These are phyloP conservation scores for Puccinia coronata DNA, from an alignment of 1,284 basidiomycete species.

Conservation along the genomic window DNA sequence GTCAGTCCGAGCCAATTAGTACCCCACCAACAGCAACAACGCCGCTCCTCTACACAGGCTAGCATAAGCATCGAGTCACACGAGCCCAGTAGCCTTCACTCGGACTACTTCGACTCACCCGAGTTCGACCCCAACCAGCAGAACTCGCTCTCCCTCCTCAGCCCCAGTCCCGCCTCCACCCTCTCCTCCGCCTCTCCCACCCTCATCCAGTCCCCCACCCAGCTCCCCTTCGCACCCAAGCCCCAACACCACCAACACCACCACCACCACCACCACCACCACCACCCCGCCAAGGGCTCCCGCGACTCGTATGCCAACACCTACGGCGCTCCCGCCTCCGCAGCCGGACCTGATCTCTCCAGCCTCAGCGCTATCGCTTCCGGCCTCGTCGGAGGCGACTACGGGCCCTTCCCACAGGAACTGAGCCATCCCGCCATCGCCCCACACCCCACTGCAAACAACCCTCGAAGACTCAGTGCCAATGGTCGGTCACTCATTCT, in stretches of 20 bases:
- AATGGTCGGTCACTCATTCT: too few species aligned
- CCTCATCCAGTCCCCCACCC: too few species aligned
- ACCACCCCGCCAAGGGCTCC: not conserved
- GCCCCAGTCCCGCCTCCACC: not conserved
- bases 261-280: not conserved
- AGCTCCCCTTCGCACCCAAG: too few species aligned
- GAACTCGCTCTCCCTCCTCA: not conserved
- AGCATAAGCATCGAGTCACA: not conserved
- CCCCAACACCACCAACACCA: not conserved
- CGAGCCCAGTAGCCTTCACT: not conserved
- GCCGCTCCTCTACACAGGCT: not conserved
- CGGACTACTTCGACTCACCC: conserved; percentile 8
- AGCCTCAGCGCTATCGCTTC: conserved; percentile 36
- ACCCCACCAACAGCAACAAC: not conserved
- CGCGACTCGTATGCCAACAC: conserved; percentile 38
- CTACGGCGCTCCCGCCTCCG: conserved; percentile 14
- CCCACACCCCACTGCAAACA: not conserved
- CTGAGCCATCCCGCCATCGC: conserved; percentile 8
- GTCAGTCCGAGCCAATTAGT: not conserved
- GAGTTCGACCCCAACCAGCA: not conserved
- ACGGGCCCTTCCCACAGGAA: conserved; percentile 45
- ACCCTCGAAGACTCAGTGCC: not conserved
- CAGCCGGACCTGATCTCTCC: conserved; percentile 26
- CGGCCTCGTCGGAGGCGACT: conserved; percentile 33
- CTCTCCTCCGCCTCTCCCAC: not conserved